phyloP scores from a whole-genome alignment of 352 stramenopile species.

The Nothophytophthora sp. region DNA sequence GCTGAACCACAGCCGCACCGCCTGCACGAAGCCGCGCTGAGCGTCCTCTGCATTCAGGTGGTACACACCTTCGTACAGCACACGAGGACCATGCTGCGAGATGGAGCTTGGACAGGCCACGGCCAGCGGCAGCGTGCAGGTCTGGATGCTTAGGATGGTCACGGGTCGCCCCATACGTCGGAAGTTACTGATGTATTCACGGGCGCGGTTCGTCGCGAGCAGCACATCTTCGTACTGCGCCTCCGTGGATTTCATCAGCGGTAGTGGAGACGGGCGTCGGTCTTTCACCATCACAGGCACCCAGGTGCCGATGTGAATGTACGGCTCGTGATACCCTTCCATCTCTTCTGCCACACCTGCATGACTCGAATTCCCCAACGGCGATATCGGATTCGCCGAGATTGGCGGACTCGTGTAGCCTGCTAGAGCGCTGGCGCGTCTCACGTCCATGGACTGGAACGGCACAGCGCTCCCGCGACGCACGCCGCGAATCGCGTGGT shows the following conservation, averaged over 20 bases:
- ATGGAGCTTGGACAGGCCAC: constrained; percentile 66
- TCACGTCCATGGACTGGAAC: constrained; percentile 23
- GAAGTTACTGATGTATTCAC: constrained; percentile 72
- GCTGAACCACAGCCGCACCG: constrained; percentile 77
- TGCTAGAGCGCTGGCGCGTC: constrained; percentile 23
- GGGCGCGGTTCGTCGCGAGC: constrained; percentile 57
- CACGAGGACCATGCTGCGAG: constrained; percentile 50
- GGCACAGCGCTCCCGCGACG: constrained; percentile 14
- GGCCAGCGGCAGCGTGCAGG: constrained; percentile 57
- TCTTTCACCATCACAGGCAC: constrained; percentile 63
- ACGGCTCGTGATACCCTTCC: constrained; percentile 54
- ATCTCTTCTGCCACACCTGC: constrained; percentile 8
- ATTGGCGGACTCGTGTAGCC: constrained; percentile 3
- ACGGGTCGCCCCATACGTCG: constrained; percentile 49
- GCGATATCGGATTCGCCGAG: constrained; percentile 19
- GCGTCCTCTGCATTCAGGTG: constrained; percentile 48
- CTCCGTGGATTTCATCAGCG: constrained; percentile 31
- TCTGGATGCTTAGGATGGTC: constrained; percentile 75
- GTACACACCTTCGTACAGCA: constrained; percentile 71
- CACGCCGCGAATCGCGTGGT: constrained; percentile 55
- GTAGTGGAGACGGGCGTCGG: constrained; percentile 22
- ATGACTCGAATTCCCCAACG: constrained; percentile 31
- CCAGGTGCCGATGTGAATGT: constrained; percentile 81
- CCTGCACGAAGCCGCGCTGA: constrained; percentile 63
- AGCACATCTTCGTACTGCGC: constrained; percentile 70